These are phyloP conservation scores for Colletotrichum echinochloae DNA, from an alignment of 2,329 filamentous ascomycete species.

Conservation along the genomic window DNA sequence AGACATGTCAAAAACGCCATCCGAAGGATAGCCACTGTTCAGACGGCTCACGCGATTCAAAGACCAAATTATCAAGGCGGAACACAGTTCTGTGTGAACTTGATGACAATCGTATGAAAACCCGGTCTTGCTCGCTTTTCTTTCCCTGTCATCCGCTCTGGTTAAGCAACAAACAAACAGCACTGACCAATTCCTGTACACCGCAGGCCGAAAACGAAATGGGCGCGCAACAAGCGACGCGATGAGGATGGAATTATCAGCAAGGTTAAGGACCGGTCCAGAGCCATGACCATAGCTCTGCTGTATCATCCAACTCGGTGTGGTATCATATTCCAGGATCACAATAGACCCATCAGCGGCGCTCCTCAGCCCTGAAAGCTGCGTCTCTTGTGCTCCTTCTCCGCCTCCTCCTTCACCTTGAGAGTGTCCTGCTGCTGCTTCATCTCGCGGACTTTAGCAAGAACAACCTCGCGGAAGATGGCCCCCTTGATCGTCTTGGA, in stretches of 20 bases:
- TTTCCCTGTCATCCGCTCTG: constrained; percentile 1
- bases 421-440: constrained; percentile 86
- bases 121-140: constrained; percentile 22
- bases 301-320: constrained; percentile 20
- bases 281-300: constrained; percentile 12
- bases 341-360: neutral
- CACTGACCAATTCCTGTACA: constrained; percentile 3
- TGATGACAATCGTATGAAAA: constrained; percentile 15
- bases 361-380: constrained; percentile 46
- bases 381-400: constrained; percentile 60
- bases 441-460: constrained; percentile 93
- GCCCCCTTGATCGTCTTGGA: constrained; percentile 69
- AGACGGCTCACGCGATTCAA: neutral
- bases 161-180: constrained; percentile 13
- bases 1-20: neutral
- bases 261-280: constrained; percentile 1
- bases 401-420: constrained; percentile 71
- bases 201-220: constrained; percentile 18
- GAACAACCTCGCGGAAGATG: constrained; percentile 93
- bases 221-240: neutral
- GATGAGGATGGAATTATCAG: constrained; percentile 4
- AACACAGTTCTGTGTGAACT: constrained; percentile 7
- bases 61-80: neutral
- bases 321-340: constrained; percentile 35
- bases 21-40: neutral